Evolutionary conservation across 148 eudicot species (phyloP), one percentile per base, ranked within the genome.

Genomic region (Persicaria maculosa): DNA sequence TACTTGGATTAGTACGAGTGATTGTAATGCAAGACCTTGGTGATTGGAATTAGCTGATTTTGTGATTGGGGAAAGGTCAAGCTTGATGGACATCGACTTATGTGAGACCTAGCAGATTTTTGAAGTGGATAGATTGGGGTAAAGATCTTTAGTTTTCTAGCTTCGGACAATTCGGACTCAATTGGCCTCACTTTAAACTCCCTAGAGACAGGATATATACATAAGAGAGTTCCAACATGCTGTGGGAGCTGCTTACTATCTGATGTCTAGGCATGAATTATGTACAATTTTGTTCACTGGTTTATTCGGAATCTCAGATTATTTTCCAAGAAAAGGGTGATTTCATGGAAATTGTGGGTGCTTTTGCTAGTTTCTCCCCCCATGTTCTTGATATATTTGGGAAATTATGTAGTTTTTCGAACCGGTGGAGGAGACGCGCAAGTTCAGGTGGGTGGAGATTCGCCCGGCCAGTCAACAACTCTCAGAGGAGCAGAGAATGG

Each of bases 381-480:
- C 4, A n/a, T 7, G 19, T 57, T n/a, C 62, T 19, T 57, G 62
- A 57, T 57, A 57, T 57, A 15, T 74, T 40, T 78, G 74, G 71
- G 31, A 31, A 74, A 52, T 4, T 45, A 54, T n/a, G 65, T 71
- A 50, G 57, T 76, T 4, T 44, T 74, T 44, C 20, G 77, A 45
- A 73, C 73, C 50, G 65, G 82, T 77, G 61, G 68, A 17, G 2
- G 72, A 77, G 58, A 78, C 4, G 9, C 75, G 81, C 6, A 88
- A 43, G 77, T 86, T 84, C 73, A 87, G 58, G 80, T 91, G 93
- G 93, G 61, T 75, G n/a, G 83, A 84, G 40, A 80, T 81, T 15
- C 81, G 80, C 14, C 80, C 80, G 22, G 75, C 82, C 9, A 74
- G 31, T 9, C 77, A 17, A 46, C 70, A 65, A 43, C 25, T 88